Conservation (phyloP, 805 yeast species). For the Ogataea trehaloabstinens region DNA sequence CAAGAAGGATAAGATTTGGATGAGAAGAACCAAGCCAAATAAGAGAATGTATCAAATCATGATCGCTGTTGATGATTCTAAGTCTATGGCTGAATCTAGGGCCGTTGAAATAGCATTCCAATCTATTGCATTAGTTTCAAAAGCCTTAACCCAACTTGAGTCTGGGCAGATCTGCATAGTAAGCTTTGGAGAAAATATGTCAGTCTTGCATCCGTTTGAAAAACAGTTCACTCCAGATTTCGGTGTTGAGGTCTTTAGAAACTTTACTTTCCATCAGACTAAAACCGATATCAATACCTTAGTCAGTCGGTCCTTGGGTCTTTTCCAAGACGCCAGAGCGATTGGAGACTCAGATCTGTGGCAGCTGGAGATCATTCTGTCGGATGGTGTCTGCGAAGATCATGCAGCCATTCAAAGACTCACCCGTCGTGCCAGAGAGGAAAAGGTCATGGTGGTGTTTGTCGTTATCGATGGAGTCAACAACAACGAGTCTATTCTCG, state of each 20-base stretch:
- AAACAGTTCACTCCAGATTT: slow-evolving; percentile 79
- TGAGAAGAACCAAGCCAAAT: slow-evolving; percentile 94
- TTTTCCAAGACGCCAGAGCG: slow-evolving; percentile 59
- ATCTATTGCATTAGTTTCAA: slow-evolving; percentile 88
- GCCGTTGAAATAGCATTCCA: slow-evolving; percentile 92
- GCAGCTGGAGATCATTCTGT: slow-evolving; percentile 89
- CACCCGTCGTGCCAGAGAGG: slow-evolving; percentile 89
- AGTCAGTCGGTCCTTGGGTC: slow-evolving; percentile 65
- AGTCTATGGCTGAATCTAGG: slow-evolving; percentile 93
- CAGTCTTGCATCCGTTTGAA: slow-evolving; percentile 86
- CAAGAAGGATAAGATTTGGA: slow-evolving; percentile 97
- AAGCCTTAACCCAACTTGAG: slow-evolving; percentile 90
- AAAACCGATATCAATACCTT: slow-evolving; percentile 80
- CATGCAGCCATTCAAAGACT: slow-evolving; percentile 79
- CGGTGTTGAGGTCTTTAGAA: slow-evolving; percentile 80
- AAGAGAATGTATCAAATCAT: slow-evolving; percentile 96
- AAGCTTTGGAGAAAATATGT: slow-evolving; percentile 81
- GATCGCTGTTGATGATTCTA: slow-evolving; percentile 97
- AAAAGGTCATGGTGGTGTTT: slow-evolving; percentile 90
- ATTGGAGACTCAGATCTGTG: slow-evolving; percentile 63
- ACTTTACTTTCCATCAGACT: slow-evolving; percentile 88
- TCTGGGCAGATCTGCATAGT: slow-evolving; percentile 91
- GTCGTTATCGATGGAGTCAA: slow-evolving; percentile 89
- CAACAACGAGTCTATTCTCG: slow-evolving; percentile 82
- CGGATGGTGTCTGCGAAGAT: slow-evolving; percentile 97